A percentile compares a stretch with the other conserved stretches of the same genome.
Conservation (phyloP, 129 eudicot genomes). For the Apium graveolens region DNA sequence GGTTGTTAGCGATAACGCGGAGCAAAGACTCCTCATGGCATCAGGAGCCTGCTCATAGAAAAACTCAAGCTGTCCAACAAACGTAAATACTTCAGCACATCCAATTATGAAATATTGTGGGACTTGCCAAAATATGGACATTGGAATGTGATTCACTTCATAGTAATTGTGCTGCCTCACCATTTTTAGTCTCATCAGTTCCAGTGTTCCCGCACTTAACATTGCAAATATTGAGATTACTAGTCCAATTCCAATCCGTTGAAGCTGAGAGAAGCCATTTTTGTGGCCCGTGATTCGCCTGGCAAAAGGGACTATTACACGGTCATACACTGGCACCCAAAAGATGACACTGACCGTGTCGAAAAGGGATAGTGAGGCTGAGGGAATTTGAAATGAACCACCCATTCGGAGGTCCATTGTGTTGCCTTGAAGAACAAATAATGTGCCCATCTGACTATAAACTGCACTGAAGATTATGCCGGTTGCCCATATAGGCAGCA, state of each 20-base stretch:
- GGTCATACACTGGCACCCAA: slow-evolving; percentile 80
- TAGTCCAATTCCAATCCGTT: slow-evolving; percentile 61
- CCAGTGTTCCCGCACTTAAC: slow-evolving; percentile 46
- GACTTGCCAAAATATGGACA: slow-evolving; percentile 57
- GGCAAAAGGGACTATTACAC: slow-evolving; percentile 44
- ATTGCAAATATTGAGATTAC: slow-evolving; percentile 62
- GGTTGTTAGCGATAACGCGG: slow-evolving; percentile 43
- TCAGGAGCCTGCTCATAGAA: slow-evolving; percentile 61
- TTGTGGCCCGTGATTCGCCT: slow-evolving; percentile 48
- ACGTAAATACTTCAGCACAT: slow-evolving; percentile 63
- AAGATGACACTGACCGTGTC: slow-evolving; percentile 75
- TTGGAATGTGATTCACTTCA: slow-evolving; percentile 32
- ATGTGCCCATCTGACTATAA: slow-evolving; percentile 62
- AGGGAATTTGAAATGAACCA: slow-evolving; percentile 46
- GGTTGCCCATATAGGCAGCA: slow-evolving; percentile 81
- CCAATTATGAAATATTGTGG: slow-evolving; percentile 61
- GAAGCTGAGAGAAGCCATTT: slow-evolving; percentile 65
- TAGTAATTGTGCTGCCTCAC: slow-evolving; percentile 35
- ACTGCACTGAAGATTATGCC: slow-evolving; percentile 68
- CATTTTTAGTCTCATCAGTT: slow-evolving; percentile 37
- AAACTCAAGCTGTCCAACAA: slow-evolving; percentile 54
- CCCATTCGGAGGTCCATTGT: slow-evolving; percentile 40
- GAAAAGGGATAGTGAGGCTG: slow-evolving; percentile 67
- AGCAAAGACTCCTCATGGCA: slow-evolving; percentile 59
- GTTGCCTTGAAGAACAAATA: slow-evolving; percentile 73